These are phyloP conservation scores for Tardiomyces digboiensis DNA, from an alignment of 1,139 yeast genomes.

Conservation along the genomic window DNA sequence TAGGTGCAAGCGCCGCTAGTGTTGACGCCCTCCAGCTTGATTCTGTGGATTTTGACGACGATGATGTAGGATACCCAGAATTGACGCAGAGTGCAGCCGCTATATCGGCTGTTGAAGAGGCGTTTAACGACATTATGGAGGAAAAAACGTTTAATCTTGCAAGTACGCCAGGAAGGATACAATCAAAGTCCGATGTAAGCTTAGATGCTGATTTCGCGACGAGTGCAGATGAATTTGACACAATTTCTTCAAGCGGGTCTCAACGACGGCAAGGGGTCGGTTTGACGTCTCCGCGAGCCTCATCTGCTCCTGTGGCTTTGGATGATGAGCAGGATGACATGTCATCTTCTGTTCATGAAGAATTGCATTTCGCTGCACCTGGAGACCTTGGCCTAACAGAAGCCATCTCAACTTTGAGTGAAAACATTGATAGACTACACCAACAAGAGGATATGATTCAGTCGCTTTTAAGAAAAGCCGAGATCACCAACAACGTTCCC, in stretches of 20 bases:
- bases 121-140: slow-evolving; percentile 51
- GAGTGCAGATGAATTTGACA: neutral
- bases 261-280: neutral
- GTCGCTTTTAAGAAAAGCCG: slow-evolving; percentile 70
- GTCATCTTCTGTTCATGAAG: slow-evolving; percentile 2
- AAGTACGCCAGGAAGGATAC: neutral
- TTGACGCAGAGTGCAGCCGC: slow-evolving; percentile 31
- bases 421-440: slow-evolving; percentile 51
- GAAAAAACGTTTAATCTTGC: neutral
- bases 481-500: slow-evolving; percentile 61
- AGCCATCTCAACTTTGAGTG: slow-evolving; percentile 46
- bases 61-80: neutral
- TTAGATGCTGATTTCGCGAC: neutral
- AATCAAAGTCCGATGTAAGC: no score
- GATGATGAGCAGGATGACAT: slow-evolving; percentile 1
- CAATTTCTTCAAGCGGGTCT: neutral
- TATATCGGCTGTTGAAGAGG: slow-evolving; percentile 59
- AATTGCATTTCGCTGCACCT: slow-evolving; percentile 47
- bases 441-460: slow-evolving; percentile 56
- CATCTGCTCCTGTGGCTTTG: neutral
- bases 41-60: slow-evolving; percentile 10
- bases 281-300: neutral
- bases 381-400: slow-evolving; percentile 60
- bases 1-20: slow-evolving; percentile 5
- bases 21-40: slow-evolving; percentile 21